Evolutionary conservation across 345 rosid species (phyloP).

Genomic region (Erysimum cheiranthoides): DNA sequence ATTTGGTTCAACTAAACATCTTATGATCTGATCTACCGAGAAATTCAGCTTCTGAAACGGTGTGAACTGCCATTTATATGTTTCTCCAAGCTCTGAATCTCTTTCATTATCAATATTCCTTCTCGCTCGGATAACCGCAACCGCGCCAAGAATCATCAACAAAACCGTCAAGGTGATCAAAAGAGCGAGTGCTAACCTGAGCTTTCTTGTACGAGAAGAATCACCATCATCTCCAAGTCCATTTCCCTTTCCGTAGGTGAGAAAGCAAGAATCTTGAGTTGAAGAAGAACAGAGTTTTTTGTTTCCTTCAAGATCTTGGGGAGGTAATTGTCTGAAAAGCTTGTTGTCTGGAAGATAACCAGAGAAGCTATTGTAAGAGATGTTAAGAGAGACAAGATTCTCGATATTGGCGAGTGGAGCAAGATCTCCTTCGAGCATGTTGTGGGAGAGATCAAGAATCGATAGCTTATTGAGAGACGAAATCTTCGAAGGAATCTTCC

Average conservation of each 20-base stretch:
- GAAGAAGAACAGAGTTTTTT: conserved; percentile 68
- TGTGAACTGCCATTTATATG: conserved; percentile 93
- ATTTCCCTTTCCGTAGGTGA: conserved; percentile 43
- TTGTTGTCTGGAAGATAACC: conserved; percentile 90
- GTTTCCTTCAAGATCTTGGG: conserved; percentile 66
- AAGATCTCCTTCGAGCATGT: conserved; percentile 76
- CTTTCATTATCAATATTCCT: conserved; percentile 58
- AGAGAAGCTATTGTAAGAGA: conserved; percentile 81
- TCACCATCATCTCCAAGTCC: conserved; percentile 46
- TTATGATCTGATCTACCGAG: conserved; percentile 80
- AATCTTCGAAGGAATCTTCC: conserved; percentile 72
- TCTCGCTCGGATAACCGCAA: conserved; percentile 66
- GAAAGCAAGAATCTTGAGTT: conserved; percentile 68
- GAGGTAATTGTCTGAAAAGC: conserved; percentile 71
- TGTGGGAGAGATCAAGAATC: conserved; percentile 79
- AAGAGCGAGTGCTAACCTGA: conserved; percentile 76
- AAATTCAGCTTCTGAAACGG: conserved; percentile 96
- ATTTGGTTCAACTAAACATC: conserved; percentile 79
- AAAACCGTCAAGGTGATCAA: conserved; percentile 69
- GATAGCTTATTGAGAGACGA: conserved; percentile 85
- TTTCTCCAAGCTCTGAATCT: conserved; percentile 84
- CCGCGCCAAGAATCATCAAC: conserved; percentile 73
- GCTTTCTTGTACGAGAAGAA: conserved; percentile 56
- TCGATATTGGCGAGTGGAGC: conserved; percentile 61
- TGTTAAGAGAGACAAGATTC: conserved; percentile 82